Base-by-base conservation (phyloP, 306 rosid species). In the Pachyrhizus erosus region DNA sequence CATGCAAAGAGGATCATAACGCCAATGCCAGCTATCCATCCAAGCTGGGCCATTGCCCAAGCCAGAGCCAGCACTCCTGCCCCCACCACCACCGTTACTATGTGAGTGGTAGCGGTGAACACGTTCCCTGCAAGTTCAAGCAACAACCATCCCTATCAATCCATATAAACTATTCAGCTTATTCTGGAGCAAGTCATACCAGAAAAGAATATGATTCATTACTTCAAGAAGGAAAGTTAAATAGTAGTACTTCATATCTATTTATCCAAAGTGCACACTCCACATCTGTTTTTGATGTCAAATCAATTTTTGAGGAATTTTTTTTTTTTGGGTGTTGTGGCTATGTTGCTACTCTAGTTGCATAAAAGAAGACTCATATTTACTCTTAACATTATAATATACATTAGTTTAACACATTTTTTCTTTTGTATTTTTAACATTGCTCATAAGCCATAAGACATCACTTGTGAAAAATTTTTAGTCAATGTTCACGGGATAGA, bases 31-130 rank as follows among this genome's bases (percentile, higher is more conserved):
- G 85, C 73, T 14, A 88, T n/a, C 88, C 89, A 86, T 55, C 88
- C 88, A 1, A 88, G 82, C 5, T 86, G 88, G 33, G 89, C 83
- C 60, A 76, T 58, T 7, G 83, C 88, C 90, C 87, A 83, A 2
- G 85, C 81, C 0, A 86, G 80, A 42, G 92, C 84, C 58, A 81
- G n/a, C 6, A 88, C 86, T 51, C 89, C 87, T n/a, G 91, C 89
- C 0, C 89, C 89, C 0, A 88, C 66, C 51, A 86, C 86, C 60
- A 81, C 79, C 0, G 89, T 86, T 60, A 88, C 10, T 78, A 86
- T 84, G 61, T 86, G 87, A 1, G 87, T 83, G 0, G 84, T 80
- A 0, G 87, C 89, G 0, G 88, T 84, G 75, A 85, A 62, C n/a
- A 70, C 55, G 9, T 77, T 77, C 64, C 89, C 87, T 88, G 87